Percentiles rank a stretch among this genome's conserved stretches.
Conservation (phyloP, 768 basidiomycete species). For the Boletus edulis region DNA sequence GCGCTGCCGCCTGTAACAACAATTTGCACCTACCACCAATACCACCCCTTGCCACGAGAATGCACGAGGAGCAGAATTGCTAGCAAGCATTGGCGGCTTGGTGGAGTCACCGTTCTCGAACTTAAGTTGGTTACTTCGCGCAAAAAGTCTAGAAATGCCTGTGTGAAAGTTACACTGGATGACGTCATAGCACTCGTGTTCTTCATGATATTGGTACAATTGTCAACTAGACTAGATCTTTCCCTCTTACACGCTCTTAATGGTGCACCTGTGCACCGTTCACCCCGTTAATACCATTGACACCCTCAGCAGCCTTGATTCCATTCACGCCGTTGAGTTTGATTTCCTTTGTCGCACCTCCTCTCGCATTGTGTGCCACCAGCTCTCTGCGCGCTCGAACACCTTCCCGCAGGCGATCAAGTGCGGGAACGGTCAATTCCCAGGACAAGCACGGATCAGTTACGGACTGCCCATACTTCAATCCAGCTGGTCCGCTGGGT, state of each 20-base stretch:
- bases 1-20: neutral
- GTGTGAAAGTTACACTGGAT: neutral
- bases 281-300: slow-evolving; percentile 16
- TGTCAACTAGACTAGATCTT: too few species aligned
- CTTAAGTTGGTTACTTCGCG: neutral
- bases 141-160: neutral
- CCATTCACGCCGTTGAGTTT: slow-evolving; percentile 15
- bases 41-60: neutral
- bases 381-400: slow-evolving; percentile 71
- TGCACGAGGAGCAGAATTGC: neutral
- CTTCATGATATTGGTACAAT: too few species aligned
- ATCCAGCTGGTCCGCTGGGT: slow-evolving; percentile 59
- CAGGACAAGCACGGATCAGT: slow-evolving; percentile 91
- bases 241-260: neutral
- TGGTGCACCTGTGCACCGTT: slow-evolving; percentile 12
- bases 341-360: slow-evolving; percentile 1
- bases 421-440: slow-evolving; percentile 77
- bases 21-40: slow-evolving; percentile 7
- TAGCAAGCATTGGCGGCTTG: neutral
- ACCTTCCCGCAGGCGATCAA: slow-evolving; percentile 85
- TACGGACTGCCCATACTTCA: slow-evolving; percentile 84
- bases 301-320: slow-evolving; percentile 14
- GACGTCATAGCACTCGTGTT: slow-evolving; percentile 4
- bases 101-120: neutral
- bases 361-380: slow-evolving; percentile 34